Evolutionary conservation across 352 stramenopile species (phyloP), one percentile per base, ranked within the genome.

Genomic region (Globisporangium cystogenes): DNA sequence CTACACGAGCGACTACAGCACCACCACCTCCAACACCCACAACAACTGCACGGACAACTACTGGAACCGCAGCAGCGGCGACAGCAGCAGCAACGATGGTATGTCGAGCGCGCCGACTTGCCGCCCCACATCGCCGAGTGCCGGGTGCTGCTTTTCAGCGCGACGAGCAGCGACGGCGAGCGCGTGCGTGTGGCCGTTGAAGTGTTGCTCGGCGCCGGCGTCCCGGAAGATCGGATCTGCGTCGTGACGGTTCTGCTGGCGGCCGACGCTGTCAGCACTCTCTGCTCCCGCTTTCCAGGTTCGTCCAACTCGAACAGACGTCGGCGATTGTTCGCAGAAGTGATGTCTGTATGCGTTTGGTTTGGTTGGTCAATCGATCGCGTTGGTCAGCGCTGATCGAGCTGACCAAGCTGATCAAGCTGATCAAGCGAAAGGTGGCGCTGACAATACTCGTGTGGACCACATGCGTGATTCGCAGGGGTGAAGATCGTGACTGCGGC

Each of bases 241-340:
- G 55, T 87, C 18, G 76, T 75, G 24, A 48, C 65, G 31, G 51
- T 82, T 16, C 60, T 72, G 15, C 66, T 60, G 5, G 62, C 66
- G 1, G 44, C 58, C 2, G 51, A 70, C 15, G 68, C 60, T 3
- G 56, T 87, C 43, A 47, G 63, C 14, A 45, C 37, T 11, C 57
- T 83, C 35, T 54, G 56, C 41, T 57, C 40, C 33, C 51, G 60
- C 35, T 87, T 76, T 42, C 70, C 70, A 41, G 59, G 75, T 84
- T 51, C 18, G 42, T 37, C 5, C 16, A 29, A 16, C 16, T 4
- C 10, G 11, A 29, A 27, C 23, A 27, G 2, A 23, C 1, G 5
- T 15, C 26, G 26, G 7, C 37, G 5, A 29, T 29, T 43, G 37
- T 43, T 2, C 35, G 43, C 12, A 23, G 35, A 23, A 65, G 37